A percentile compares a stretch with the other conserved stretches of the same genome.
Conservation (phyloP, 352 stramenopile genomes). For the Phytophthora citricola region DNA sequence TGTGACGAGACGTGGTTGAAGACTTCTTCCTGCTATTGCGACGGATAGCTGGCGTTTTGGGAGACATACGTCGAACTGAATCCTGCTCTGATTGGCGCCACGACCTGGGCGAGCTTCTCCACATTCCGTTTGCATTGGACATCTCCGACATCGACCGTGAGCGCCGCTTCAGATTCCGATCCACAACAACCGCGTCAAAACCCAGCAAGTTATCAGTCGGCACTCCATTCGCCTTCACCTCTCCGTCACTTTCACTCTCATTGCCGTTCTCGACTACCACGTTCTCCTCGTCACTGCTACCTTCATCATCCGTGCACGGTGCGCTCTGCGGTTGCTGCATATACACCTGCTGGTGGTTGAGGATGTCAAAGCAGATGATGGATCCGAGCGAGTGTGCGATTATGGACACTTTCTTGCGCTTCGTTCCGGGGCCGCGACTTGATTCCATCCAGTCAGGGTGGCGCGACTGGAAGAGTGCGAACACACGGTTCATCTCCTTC, state of each 20-base stretch:
- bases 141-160: slow-evolving; percentile 58
- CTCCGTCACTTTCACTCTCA: slow-evolving; percentile 27
- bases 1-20: slow-evolving; percentile 18
- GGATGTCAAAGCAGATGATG: slow-evolving; percentile 94
- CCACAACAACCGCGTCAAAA: slow-evolving; percentile 41
- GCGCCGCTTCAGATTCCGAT: slow-evolving; percentile 38
- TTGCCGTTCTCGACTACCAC: slow-evolving; percentile 19
- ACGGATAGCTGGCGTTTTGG: slow-evolving; percentile 9
- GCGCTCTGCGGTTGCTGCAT: slow-evolving; percentile 39
- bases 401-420: slow-evolving; percentile 85
- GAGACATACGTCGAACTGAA: slow-evolving; percentile 6
- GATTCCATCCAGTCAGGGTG: slow-evolving; percentile 56
- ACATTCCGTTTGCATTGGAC: slow-evolving; percentile 20
- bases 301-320: slow-evolving; percentile 45
- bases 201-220: slow-evolving; percentile 33
- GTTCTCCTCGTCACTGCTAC: slow-evolving; percentile 46
- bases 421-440: slow-evolving; percentile 10
- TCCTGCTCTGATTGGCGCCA: slow-evolving; percentile 12
- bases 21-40: slow-evolving; percentile 23
- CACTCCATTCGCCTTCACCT: neutral
- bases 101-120: slow-evolving; percentile 24
- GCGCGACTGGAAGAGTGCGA: slow-evolving; percentile 72
- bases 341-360: slow-evolving; percentile 73
- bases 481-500: slow-evolving; percentile 92
- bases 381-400: slow-evolving; percentile 89